A percentile compares a stretch with the other conserved stretches of the same genome.
These are phyloP conservation scores for Rhodosporidiobolus sp. DNA, from an alignment of 768 basidiomycete species.

Conservation along the genomic window DNA sequence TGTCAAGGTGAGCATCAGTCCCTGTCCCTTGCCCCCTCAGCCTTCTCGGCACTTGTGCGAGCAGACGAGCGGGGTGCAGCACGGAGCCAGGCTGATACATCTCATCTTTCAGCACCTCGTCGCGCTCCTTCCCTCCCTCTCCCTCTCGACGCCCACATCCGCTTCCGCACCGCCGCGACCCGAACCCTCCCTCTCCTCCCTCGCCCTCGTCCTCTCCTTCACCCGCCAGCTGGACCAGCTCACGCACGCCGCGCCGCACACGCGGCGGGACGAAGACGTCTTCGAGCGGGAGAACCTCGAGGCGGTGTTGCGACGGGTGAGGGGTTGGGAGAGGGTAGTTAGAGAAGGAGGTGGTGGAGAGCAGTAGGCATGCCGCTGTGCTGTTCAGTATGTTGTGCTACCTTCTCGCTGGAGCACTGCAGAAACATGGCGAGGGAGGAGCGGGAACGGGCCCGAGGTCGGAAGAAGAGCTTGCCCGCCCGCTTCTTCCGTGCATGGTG, in stretches of 20 bases:
- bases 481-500: too few species aligned
- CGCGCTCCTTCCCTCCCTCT: slow-evolving; percentile 12
- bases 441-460: too few species aligned
- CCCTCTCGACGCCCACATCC: background rate
- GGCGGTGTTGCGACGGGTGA: background rate
- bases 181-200: background rate
- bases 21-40: too few species aligned
- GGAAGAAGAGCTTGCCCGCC: too few species aligned
- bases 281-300: slow-evolving; percentile 8
- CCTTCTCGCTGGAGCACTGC: too few species aligned
- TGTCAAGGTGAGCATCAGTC: background rate
- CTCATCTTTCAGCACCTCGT: background rate
- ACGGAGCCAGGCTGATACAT: background rate
- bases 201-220: slow-evolving; percentile 13
- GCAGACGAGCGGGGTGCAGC: too few species aligned
- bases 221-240: background rate
- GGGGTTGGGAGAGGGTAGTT: background rate
- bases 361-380: too few species aligned
- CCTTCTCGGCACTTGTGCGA: too few species aligned
- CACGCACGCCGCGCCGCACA: background rate
- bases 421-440: too few species aligned
- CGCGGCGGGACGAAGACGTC: slow-evolving; percentile 8
- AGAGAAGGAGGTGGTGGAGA: background rate
- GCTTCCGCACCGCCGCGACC: background rate
- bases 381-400: too few species aligned